Conservation (phyloP, 1,139 yeast genomes). For the Protomyces inundatus region DNA sequence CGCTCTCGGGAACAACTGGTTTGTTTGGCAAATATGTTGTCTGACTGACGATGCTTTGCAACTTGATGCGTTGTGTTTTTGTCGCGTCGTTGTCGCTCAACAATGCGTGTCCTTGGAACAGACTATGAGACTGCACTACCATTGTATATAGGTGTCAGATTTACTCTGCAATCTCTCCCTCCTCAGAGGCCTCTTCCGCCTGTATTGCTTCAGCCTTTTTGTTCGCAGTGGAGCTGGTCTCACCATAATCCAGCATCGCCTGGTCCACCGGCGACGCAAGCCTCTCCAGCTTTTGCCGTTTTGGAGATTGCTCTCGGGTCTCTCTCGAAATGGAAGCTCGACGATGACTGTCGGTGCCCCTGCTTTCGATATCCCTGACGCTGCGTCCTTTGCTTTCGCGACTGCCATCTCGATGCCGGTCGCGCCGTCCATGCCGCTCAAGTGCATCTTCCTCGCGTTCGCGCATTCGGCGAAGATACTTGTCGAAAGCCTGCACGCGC, state of each 20-base stretch:
- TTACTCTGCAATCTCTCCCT: conserved; percentile 20
- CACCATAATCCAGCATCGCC: conserved; percentile 4
- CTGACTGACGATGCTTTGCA: no score
- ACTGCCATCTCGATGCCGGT: conserved; percentile 3
- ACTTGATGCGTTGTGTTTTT: no score
- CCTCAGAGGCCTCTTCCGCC: conserved; percentile 14
- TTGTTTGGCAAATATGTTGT: no score
- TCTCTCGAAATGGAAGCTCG: not conserved
- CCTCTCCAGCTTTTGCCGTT: not conserved
- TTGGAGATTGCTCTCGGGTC: conserved; percentile 1
- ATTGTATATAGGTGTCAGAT: no score
- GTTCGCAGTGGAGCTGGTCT: not conserved
- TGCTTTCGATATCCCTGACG: not conserved
- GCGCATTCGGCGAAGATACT: conserved; percentile 37
- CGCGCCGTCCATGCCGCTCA: conserved; percentile 7
- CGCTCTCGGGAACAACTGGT: no score
- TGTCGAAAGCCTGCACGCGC: conserved; percentile 39
- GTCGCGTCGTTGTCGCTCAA: no score
- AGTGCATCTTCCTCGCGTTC: conserved; percentile 32
- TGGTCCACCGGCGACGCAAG: not conserved
- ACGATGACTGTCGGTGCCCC: no score
- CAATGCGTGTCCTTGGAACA: no score
- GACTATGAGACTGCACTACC: no score
- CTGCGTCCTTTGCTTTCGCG: not conserved
- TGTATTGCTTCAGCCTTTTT: not conserved